These are phyloP conservation scores for Phytophthora pinifolia DNA, from an alignment of 352 stramenopile species.

Conservation along the genomic window DNA sequence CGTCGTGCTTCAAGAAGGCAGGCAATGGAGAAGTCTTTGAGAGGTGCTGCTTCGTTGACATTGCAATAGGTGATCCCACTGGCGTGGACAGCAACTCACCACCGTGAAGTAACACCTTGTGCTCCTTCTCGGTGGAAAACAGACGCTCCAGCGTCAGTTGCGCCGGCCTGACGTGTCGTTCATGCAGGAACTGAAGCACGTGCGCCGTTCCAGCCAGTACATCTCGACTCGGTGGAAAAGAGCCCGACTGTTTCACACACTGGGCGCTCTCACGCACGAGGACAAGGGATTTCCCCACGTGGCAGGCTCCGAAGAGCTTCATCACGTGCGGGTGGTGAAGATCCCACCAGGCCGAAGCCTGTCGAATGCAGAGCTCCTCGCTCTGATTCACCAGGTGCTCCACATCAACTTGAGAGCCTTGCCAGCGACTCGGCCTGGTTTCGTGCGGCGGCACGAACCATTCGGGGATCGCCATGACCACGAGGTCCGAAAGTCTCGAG, in stretches of 20 bases:
- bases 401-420: slow-evolving; percentile 23
- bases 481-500: slow-evolving; percentile 15
- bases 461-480: slow-evolving; percentile 21
- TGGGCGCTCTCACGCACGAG: slow-evolving; percentile 30
- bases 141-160: slow-evolving; percentile 17
- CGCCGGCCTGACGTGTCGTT: slow-evolving; percentile 16
- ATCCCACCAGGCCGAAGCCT: slow-evolving; percentile 30
- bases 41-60: neutral
- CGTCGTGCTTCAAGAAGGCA: slow-evolving; percentile 14
- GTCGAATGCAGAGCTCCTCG: slow-evolving; percentile 31
- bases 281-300: slow-evolving; percentile 28
- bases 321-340: slow-evolving; percentile 39
- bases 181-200: slow-evolving; percentile 25
- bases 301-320: slow-evolving; percentile 36
- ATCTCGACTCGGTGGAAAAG: slow-evolving; percentile 15
- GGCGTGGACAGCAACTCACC: slow-evolving; percentile 12
- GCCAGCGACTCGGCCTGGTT: slow-evolving; percentile 23
- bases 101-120: slow-evolving; percentile 23
- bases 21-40: neutral
- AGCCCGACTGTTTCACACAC: slow-evolving; percentile 14
- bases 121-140: slow-evolving; percentile 20
- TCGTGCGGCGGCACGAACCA: slow-evolving; percentile 35
- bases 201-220: slow-evolving; percentile 15
- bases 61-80: neutral
- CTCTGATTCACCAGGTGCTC: slow-evolving; percentile 16